A percentile compares a stretch with the other conserved stretches of the same genome.
Conservation (phyloP, 176 grass and related monocot genomes). For the Carex kokanica region DNA sequence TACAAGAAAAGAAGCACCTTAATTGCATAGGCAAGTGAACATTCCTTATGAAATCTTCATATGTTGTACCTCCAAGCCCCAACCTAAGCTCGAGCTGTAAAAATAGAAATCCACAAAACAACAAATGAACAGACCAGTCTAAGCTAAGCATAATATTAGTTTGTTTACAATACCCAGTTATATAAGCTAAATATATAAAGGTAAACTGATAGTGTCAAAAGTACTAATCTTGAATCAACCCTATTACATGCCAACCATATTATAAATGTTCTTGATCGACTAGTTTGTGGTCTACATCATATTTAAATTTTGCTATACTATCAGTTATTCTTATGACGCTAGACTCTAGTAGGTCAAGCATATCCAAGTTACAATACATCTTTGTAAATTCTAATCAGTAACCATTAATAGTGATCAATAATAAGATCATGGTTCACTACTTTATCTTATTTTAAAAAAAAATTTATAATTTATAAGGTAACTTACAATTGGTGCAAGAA, state of each 20-base stretch:
- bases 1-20: constrained; percentile 47
- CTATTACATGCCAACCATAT: not conserved
- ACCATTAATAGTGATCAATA: constrained; percentile 5
- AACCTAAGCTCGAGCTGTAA: constrained; percentile 98
- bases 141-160: not conserved
- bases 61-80: constrained; percentile 87
- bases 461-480: not conserved
- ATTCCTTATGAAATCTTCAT: constrained; percentile 77
- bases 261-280: not conserved
- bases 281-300: not conserved
- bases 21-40: constrained; percentile 97
- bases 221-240: not conserved
- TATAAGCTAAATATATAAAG: not conserved
- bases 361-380: not conserved
- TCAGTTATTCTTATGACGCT: not conserved
- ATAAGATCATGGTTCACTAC: constrained; percentile 7
- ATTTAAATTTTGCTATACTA: not conserved
- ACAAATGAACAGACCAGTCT: constrained; percentile 3
- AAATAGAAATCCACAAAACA: not conserved
- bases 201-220: not conserved
- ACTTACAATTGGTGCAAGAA: constrained; percentile 97
- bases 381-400: not conserved
- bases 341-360: not conserved
- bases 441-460: constrained; percentile 1
- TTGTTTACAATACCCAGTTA: not conserved